Base-by-base conservation (phyloP, 2,329 filamentous ascomycete species). In the Botrytis elliptica region DNA sequence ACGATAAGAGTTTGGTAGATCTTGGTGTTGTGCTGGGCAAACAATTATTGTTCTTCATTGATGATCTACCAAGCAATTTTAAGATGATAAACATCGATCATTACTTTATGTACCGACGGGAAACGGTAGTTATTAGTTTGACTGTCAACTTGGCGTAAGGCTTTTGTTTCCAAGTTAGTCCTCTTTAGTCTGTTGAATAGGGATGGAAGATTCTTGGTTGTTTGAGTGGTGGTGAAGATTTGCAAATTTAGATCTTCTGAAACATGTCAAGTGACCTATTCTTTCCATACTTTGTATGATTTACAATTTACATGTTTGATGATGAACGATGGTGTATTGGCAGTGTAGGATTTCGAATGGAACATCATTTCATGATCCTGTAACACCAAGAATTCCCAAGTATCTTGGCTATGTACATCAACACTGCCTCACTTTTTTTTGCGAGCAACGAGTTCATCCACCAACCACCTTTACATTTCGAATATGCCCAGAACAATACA, bases 231-330 rank as follows among this genome's bases (percentile, higher is more conserved):
- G 49, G 36, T 29, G 29, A n/a, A 49, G 42, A 42, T 68, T 38
- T 40, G 36, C 29, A 68, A 29, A 68, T 68, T 68, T 68, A 36
- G 66, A 68, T 44, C 66, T 40, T 57, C 49, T 57, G 66, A 68
- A 68, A 68, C 66, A 42, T 57, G 66, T 68, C 66, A 57, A 57
- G 66, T 68, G 66, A 68, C 49, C 40, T 68, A 57, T 57, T 68
- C 40, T 57, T 42, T 33, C 40, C 18, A 68, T 16, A 57, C n/a
- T 57, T 29, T 57, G 52, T 22, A 57, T 20, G 36, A n/a, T 68
- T 66, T 52, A 67, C 64, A 40, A 38, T 36, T 49, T 25, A n/a
- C 29, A 38, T 38, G 33, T 67, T 33, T 65, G 40, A 65, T 22
- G 4, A 33, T 65, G 63, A 16, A 29, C 25, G 18, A 40, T 36